Base-by-base conservation (phyloP, 2,329 filamentous ascomycete genomes). In the Fusarium lyarnte region DNA sequence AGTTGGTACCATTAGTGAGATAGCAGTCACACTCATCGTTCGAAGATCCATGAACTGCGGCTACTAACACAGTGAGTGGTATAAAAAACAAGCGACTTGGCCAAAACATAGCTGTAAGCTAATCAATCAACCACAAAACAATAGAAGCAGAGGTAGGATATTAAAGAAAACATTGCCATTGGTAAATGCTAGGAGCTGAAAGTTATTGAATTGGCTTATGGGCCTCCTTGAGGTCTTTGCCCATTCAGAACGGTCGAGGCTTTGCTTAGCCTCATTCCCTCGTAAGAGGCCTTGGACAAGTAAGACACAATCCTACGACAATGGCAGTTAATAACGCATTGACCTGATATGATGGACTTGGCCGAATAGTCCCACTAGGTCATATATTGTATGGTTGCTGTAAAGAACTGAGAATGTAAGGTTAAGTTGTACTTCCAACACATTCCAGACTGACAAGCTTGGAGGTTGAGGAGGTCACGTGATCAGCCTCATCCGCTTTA, bases 11-110 rank as follows among this genome's bases (percentile, higher is more conserved):
- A 71, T 87, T 87, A 73, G 84, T 86, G 54, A 85, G 76, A 72
- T 82, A 88, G 75, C 87, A 88, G 62, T 81, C 79, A 76, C 87
- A 88, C 45, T 78, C 74, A 31, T 78, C 74, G 57, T 83, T 53
- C 49, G 66, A 59, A 43, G 59, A 66, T 47, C 54, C 61, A 27
- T n/a, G 41, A 33, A 39, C 45, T 8, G 42, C 19, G n/a, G 54
- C 23, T 8, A 38, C 46, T 31, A 76, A 47, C 17, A 63, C 31
- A 23, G 29, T 23, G 39, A 74, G 66, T 19, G 49, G 66, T 14
- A 66, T n/a, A 41, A 27, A 59, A 45, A 60, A 36, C 21, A 45
- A 60, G 29, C 31, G 39, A 41, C 65, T 43, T 19, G 54, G 58
- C 21, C 59, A 58, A 54, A 35, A n/a, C 70, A 75, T 75, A 17